Evolutionary conservation across 352 stramenopile species (phyloP).

Genomic region (Globisporangium paroecandrum): DNA sequence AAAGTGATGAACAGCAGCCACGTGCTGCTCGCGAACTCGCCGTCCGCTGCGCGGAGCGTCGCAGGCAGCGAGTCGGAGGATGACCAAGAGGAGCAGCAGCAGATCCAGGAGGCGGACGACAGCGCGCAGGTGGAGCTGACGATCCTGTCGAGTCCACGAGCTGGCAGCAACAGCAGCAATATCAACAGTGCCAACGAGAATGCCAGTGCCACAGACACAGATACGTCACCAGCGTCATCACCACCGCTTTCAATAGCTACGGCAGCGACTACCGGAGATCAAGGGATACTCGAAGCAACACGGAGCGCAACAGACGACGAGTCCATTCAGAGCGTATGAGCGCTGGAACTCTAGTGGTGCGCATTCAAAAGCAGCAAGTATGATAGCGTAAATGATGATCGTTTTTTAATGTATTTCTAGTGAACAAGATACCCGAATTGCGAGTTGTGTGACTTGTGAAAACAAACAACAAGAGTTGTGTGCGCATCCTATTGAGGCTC

Average conservation of each 20-base stretch:
- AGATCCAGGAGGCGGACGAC: constrained; percentile 2
- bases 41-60: constrained; percentile 33
- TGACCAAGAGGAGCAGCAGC: constrained; percentile 17
- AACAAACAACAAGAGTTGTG: not conserved
- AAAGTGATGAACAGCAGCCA: constrained; percentile 82
- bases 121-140: constrained; percentile 15
- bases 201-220: not conserved
- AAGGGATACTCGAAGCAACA: not conserved
- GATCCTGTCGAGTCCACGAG: constrained; percentile 12
- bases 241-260: not conserved
- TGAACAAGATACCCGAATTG: not conserved
- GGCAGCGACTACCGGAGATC: not conserved
- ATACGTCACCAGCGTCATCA: too few species aligned
- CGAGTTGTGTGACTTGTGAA: not conserved
- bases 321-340: constrained; percentile 4
- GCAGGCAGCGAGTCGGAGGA: constrained; percentile 34
- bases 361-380: not conserved
- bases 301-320: not conserved
- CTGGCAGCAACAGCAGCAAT: not conserved
- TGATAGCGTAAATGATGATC: not conserved
- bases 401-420: not conserved
- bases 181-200: not conserved
- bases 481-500: not conserved
- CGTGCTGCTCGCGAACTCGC: constrained; percentile 54
- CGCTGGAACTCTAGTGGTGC: not conserved